Percentiles rank a stretch among this genome's conserved stretches.
These are phyloP conservation scores for Umbelopsis ramanniana DNA, from an alignment of 192 early-diverging fungal genomes.

Conservation along the genomic window DNA sequence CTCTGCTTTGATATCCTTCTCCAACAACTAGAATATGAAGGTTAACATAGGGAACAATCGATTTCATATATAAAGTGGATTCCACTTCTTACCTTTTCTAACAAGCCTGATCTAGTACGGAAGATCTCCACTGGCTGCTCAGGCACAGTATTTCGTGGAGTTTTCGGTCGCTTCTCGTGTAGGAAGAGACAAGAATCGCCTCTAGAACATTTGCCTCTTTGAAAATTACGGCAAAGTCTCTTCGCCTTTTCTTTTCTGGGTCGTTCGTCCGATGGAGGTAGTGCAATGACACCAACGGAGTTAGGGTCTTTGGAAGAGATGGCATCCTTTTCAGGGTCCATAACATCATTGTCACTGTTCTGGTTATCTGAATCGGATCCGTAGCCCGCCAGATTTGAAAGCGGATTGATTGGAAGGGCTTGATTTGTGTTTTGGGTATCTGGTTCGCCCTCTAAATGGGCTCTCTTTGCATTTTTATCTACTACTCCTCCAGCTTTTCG, in stretches of 20 bases:
- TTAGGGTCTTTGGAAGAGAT: conserved; percentile 53
- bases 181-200: conserved; percentile 50
- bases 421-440: background rate
- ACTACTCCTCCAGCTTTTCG: conserved; percentile 12
- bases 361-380: conserved; percentile 36
- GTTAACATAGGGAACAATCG: background rate
- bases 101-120: conserved; percentile 39
- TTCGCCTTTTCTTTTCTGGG: conserved; percentile 16
- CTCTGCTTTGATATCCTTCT: conserved; percentile 64
- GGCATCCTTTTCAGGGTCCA: conserved; percentile 55
- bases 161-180: conserved; percentile 45
- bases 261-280: conserved; percentile 22
- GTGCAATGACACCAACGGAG: conserved; percentile 35
- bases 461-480: background rate
- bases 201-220: conserved; percentile 42
- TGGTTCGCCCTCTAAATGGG: background rate
- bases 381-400: conserved; percentile 30
- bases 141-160: conserved; percentile 29
- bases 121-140: conserved; percentile 34
- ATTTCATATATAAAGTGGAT: background rate
- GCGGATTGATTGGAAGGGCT: background rate
- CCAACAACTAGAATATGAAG: conserved; percentile 49
- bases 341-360: conserved; percentile 33
- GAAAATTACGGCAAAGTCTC: conserved; percentile 49
- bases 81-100: conserved; percentile 42